Evolutionary conservation across 192 early-diverging fungal species (phyloP).

Genomic region (Coemansia pectinata): DNA sequence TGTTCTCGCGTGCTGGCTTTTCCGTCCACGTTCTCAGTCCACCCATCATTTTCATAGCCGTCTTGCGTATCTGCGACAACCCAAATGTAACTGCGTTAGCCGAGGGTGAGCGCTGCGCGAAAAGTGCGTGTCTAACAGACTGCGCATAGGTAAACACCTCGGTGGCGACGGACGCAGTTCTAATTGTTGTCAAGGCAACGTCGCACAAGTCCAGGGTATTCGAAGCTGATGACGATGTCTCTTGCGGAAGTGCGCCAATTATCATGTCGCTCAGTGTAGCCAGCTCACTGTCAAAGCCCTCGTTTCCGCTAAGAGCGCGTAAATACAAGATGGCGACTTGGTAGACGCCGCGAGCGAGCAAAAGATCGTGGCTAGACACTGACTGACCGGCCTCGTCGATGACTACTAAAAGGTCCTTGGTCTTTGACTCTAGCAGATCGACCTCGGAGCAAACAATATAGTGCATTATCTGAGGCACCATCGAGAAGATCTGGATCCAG

Average conservation of each 20-base stretch:
- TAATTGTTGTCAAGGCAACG: constrained; percentile 13
- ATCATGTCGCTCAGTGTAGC: constrained; percentile 17
- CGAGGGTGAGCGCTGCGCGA: constrained; percentile 18
- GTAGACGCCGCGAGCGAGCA: constrained; percentile 28
- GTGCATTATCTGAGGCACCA: constrained; percentile 50
- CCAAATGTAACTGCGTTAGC: constrained; percentile 19
- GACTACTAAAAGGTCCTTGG: constrained; percentile 10
- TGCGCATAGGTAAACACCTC: constrained; percentile 41
- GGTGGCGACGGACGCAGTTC: constrained; percentile 19
- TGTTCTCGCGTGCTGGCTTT: constrained; percentile 15
- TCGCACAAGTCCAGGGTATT: constrained; percentile 4
- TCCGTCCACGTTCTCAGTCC: constrained; percentile 22
- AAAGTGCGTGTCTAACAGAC: constrained; percentile 20
- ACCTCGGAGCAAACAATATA: constrained; percentile 22
- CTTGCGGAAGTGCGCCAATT: constrained; percentile 3
- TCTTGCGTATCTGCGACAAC: constrained; percentile 36
- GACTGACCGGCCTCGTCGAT: constrained; percentile 6
- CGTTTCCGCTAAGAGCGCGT: constrained; percentile 4
- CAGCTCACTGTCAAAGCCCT: constrained; percentile 24
- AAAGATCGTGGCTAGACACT: constrained; percentile 19
- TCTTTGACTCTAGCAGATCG: constrained; percentile 17
- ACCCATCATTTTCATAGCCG: constrained; percentile 16
- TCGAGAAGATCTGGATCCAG: constrained; percentile 34
- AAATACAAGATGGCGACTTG: constrained; percentile 23
- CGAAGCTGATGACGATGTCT: neutral